Evolutionary conservation across 768 basidiomycete species (phyloP).

Genomic region (Agaricus subrufescens): DNA sequence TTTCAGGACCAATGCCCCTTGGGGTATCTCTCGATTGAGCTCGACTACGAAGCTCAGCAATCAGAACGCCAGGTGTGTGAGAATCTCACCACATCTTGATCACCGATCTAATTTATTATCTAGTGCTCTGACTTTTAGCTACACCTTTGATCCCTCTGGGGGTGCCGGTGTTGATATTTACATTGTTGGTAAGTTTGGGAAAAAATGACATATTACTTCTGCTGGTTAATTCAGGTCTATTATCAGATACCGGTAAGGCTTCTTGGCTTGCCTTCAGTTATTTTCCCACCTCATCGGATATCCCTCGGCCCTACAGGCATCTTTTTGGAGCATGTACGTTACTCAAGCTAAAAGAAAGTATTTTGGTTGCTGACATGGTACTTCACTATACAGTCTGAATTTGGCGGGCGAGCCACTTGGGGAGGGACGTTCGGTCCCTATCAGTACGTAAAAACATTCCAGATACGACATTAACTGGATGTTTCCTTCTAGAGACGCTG

Average conservation of each 20-base stretch:
- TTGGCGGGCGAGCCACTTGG: slow-evolving; percentile 35
- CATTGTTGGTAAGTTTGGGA: slow-evolving; percentile 25
- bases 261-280: neutral
- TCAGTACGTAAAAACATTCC: slow-evolving; percentile 10
- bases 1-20: slow-evolving; percentile 25
- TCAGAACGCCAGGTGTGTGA: slow-evolving; percentile 7
- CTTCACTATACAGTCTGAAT: slow-evolving; percentile 17
- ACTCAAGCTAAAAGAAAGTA: neutral
- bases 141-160: slow-evolving; percentile 12
- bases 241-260: slow-evolving; percentile 18
- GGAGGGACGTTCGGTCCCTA: slow-evolving; percentile 27
- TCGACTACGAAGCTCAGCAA: slow-evolving; percentile 13
- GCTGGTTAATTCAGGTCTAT: neutral
- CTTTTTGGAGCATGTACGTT: slow-evolving; percentile 16
- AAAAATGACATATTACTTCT: neutral
- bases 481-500: slow-evolving; percentile 13
- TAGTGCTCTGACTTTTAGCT: slow-evolving; percentile 18
- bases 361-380: neutral
- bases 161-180: slow-evolving; percentile 32
- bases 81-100: neutral
- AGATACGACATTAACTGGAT: neutral
- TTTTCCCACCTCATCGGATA: neutral
- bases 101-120: neutral
- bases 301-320: slow-evolving; percentile 13
- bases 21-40: slow-evolving; percentile 26